These are phyloP conservation scores for Huntiella bhutanensis DNA, from an alignment of 2,329 filamentous ascomycete species.

Conservation along the genomic window DNA sequence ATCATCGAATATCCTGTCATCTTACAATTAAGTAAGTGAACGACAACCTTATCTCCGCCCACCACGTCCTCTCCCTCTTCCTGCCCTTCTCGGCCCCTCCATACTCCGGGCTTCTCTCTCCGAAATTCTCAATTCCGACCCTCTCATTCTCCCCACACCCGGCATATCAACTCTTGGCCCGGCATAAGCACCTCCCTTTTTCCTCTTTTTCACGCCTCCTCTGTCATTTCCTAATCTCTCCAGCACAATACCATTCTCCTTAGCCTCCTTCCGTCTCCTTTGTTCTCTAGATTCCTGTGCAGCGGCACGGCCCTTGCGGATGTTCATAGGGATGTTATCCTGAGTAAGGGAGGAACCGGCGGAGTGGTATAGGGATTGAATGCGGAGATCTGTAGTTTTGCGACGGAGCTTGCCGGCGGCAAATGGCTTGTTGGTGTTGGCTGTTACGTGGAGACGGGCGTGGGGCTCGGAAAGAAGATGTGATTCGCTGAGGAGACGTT, in stretches of 20 bases:
- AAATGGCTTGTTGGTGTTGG: conserved; percentile 24
- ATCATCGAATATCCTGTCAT: too few relatives aligned
- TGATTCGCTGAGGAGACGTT: conserved; percentile 77
- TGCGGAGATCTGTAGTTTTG: conserved; percentile 65
- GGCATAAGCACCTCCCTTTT: conserved; percentile 23
- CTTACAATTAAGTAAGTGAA: too few relatives aligned
- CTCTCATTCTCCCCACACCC: conserved; percentile 59
- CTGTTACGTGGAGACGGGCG: conserved; percentile 23
- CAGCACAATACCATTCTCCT: conserved; percentile 77
- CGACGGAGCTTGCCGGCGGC: conserved; percentile 52
- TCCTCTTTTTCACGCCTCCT: conserved; percentile 19
- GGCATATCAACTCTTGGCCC: conserved; percentile 54
- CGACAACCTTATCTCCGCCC: conserved; percentile 13
- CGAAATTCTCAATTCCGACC: conserved; percentile 62
- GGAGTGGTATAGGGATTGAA: conserved; percentile 49
- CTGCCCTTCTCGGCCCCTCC: conserved; percentile 28
- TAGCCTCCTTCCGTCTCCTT: conserved; percentile 57
- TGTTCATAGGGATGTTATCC: conserved; percentile 73
- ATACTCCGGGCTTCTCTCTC: conserved; percentile 58
- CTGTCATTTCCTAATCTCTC: conserved; percentile 32
- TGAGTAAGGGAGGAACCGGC: conserved; percentile 60
- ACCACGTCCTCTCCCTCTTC: conserved; percentile 15
- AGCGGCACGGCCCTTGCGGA: conserved; percentile 64
- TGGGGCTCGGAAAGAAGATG: conserved; percentile 49
- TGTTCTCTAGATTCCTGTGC: conserved; percentile 48